Percentiles rank a stretch among this genome's conserved stretches.
phyloP scores from a whole-genome alignment of 768 basidiomycete genomes.

The Candolleomyces eurysporus region DNA sequence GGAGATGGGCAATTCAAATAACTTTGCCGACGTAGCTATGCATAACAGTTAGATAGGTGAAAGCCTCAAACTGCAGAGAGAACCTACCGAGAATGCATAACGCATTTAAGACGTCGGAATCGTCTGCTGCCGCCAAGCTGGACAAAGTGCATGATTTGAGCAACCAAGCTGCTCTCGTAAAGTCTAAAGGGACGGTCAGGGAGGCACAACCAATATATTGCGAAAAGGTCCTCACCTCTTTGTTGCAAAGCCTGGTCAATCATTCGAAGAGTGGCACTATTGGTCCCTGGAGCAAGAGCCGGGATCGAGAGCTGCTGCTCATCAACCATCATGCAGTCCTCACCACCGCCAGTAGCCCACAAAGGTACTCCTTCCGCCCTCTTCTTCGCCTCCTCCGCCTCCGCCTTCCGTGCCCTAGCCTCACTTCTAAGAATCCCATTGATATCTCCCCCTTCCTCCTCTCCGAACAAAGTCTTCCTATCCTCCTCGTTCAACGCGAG shows the following conservation, averaged over 20 bases:
- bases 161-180: conserved; percentile 4
- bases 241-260: conserved; percentile 20
- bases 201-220: not conserved
- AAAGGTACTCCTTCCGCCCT: not conserved
- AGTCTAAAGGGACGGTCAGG: conserved; percentile 2
- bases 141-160: conserved; percentile 5
- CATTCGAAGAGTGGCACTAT: conserved; percentile 17
- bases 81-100: conserved; percentile 4
- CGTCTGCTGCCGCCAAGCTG: not conserved
- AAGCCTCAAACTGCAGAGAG: too few relatives aligned
- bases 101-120: conserved; percentile 1
- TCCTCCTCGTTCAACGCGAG: conserved; percentile 30
- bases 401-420: conserved; percentile 23
- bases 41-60: not conserved
- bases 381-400: conserved; percentile 17
- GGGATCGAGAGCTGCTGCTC: not conserved
- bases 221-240: not conserved
- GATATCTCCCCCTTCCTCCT: conserved; percentile 41
- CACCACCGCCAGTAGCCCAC: conserved; percentile 6
- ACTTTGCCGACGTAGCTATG: not conserved
- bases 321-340: conserved; percentile 1
- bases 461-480: conserved; percentile 33
- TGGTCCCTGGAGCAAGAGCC: conserved; percentile 13
- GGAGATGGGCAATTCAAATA: not conserved
- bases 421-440: conserved; percentile 43